Percentiles rank a stretch among this genome's conserved stretches.
phyloP scores from a whole-genome alignment of 2,329 filamentous ascomycete species.

The Lasiodiplodia hormozganensis region DNA sequence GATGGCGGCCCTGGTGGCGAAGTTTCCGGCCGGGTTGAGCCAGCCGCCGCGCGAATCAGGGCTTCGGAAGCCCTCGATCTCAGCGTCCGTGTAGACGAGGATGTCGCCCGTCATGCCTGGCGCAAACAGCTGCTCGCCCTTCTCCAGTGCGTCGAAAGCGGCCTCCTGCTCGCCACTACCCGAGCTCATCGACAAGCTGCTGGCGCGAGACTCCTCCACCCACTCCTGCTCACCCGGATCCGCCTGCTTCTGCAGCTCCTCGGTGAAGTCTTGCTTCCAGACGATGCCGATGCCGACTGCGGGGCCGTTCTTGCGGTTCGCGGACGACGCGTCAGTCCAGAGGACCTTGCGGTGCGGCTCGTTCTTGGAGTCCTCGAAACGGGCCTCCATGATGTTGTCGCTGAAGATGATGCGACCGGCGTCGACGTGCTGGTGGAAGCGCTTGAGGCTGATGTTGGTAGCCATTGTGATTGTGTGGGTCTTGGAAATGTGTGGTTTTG shows the following conservation, averaged over 20 bases:
- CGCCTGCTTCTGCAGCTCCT: neutral
- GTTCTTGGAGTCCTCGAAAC: neutral
- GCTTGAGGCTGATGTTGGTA: neutral
- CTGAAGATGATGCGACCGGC: neutral
- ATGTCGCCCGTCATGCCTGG: neutral
- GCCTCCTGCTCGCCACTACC: neutral
- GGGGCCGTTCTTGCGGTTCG: too few species aligned
- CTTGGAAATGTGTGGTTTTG: neutral
- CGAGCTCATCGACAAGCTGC: neutral
- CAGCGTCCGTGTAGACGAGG: neutral
- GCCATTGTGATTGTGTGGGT: neutral
- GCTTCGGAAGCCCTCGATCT: neutral
- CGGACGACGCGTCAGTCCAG: neutral
- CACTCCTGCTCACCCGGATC: slow-evolving; percentile 2
- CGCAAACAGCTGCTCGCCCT: neutral
- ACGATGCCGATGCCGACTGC: neutral
- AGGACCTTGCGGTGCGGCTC: slow-evolving; percentile 6
- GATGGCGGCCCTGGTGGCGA: neutral
- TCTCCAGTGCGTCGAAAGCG: neutral
- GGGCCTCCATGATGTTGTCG: neutral
- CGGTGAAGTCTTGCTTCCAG: neutral
- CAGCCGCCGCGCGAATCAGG: neutral
- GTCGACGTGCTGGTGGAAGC: neutral
- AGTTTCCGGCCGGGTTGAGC: neutral
- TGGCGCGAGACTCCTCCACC: neutral